Percentiles rank a stretch among this genome's conserved stretches.
Conservation (phyloP, 192 early-diverging fungal species). For the Dissophora globulifera region DNA sequence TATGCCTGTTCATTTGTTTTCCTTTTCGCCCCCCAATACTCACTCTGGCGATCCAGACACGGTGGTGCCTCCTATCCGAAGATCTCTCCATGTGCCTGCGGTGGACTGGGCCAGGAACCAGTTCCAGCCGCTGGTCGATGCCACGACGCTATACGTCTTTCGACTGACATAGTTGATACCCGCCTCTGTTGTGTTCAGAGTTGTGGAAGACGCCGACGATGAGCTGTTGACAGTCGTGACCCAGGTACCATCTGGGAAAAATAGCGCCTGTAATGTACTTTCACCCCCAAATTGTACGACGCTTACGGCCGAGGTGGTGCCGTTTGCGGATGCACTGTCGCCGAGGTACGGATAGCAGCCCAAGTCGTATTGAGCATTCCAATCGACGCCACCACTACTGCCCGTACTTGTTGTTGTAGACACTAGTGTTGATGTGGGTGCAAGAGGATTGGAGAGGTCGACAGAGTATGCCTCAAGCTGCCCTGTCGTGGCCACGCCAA, state of each 20-base stretch:
- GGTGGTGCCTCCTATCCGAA: constrained; percentile 15
- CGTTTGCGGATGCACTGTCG: not conserved
- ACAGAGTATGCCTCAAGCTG: constrained; percentile 34
- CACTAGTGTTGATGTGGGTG: constrained; percentile 18
- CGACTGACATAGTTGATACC: constrained; percentile 18
- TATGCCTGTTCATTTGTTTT: too few relatives aligned
- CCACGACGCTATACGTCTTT: constrained; percentile 20
- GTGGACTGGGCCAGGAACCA: constrained; percentile 24
- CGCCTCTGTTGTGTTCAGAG: constrained; percentile 1
- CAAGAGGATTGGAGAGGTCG: constrained; percentile 21
- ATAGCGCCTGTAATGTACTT: constrained; percentile 17
- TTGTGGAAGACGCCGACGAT: too few relatives aligned
- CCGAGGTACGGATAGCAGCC: constrained; percentile 34
- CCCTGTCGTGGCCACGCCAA: constrained; percentile 25
- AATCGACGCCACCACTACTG: not conserved
- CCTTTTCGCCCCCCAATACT: too few relatives aligned
- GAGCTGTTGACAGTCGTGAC: not conserved
- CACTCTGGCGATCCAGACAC: constrained; percentile 26
- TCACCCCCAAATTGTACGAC: constrained; percentile 38
- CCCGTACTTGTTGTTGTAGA: constrained; percentile 6
- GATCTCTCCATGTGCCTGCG: constrained; percentile 7
- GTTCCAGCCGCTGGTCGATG: constrained; percentile 34
- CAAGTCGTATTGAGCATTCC: constrained; percentile 22
- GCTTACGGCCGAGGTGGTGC: constrained; percentile 28
- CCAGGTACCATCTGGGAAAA: constrained; percentile 48